These are phyloP conservation scores for Globisporangium cederbergense DNA, from an alignment of 352 stramenopile species.

Conservation along the genomic window DNA sequence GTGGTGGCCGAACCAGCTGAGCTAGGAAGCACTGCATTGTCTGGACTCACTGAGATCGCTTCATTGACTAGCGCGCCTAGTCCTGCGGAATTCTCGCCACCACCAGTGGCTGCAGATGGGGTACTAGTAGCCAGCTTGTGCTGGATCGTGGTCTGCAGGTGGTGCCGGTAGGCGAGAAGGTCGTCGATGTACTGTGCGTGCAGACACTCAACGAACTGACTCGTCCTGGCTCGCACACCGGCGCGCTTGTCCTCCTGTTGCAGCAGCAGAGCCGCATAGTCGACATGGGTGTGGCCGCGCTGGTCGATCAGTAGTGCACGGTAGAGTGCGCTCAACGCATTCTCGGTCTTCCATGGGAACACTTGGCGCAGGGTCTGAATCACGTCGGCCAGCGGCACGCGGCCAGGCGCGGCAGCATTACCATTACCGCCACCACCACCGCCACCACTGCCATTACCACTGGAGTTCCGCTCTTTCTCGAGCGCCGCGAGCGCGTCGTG, in stretches of 20 bases:
- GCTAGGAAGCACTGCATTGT: neutral
- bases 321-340: slow-evolving; percentile 35
- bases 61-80: neutral
- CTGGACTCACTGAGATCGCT: neutral
- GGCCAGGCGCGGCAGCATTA: slow-evolving; percentile 10
- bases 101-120: neutral
- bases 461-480: slow-evolving; percentile 45
- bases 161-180: slow-evolving; percentile 39
- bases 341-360: slow-evolving; percentile 67
- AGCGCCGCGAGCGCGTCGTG: slow-evolving; percentile 46
- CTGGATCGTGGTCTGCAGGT: slow-evolving; percentile 37
- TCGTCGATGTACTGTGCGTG: slow-evolving; percentile 62
- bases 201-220: slow-evolving; percentile 38
- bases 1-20: neutral
- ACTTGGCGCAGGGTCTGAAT: slow-evolving; percentile 38
- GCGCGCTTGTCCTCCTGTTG: slow-evolving; percentile 17
- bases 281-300: slow-evolving; percentile 29
- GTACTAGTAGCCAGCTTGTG: slow-evolving; percentile 13
- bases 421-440: slow-evolving; percentile 8
- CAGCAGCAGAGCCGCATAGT: slow-evolving; percentile 46
- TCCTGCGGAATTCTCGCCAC: neutral
- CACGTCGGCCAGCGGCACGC: slow-evolving; percentile 41
- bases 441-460: slow-evolving; percentile 2
- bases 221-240: neutral
- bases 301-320: slow-evolving; percentile 43